Evolutionary conservation across 352 stramenopile genomes (phyloP), one percentile per base, ranked within the genome.

Genomic region (Pythium apleroticum): DNA sequence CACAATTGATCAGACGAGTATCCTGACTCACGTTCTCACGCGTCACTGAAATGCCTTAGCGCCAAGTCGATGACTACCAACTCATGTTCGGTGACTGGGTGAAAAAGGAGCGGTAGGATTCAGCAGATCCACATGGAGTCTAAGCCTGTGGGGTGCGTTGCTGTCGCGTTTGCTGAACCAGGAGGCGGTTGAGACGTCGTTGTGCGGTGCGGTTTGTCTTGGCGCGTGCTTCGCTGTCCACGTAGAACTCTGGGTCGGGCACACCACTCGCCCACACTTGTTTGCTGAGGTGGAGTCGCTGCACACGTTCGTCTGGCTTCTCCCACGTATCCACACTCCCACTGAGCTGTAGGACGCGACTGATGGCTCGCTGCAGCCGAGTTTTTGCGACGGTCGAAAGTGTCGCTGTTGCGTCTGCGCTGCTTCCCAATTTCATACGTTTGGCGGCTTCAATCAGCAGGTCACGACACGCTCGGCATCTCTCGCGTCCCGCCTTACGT

Each of bases 61-160:
- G 78, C 19, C 83, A 91, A 75, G 25, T 91, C 0, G 81, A 91
- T 30, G 85, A 93, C 58, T 93, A 92, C 49, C 76, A 90, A 66
- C 73, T 85, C 62, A 78, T 93, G 75, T 92, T 93, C 65, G 85
- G 83, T 15, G 85, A 93, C 59, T 93, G 83, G 81, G 84, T 76
- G 4, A 93, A 93, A 73, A 93, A 93, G 68, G 67, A 91, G 52
- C 87, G 88, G 69, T 93, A 53, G 46, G 12, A 53, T 4, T 31
- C 15, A 9, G 8, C 12, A 19, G 5, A 22, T 1, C 2, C 22
- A 24, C 10, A 33, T 33, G 11, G 5, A 3, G 12, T 35, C 17
- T 19, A 53, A 53, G 11, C 33, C 22, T 53, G 15, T 8, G 8
- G 4, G 24, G 7, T 53, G 46, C 46, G 46, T 33, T 53, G 28